phyloP scores from a whole-genome alignment of 345 rosid genomes.

The Reutealis trisperma region DNA sequence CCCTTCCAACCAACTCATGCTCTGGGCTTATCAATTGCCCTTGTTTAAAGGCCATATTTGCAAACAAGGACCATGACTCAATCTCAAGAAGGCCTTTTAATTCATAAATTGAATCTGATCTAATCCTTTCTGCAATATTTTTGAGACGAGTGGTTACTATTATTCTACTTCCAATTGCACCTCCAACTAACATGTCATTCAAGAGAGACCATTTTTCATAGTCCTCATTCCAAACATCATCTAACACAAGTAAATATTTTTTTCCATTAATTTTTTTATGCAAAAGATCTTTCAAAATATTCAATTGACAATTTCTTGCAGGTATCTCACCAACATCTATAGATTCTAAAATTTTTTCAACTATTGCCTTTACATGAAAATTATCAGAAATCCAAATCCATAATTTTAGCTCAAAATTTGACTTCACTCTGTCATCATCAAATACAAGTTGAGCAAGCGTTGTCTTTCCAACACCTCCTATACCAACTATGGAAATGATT shows the following conservation, averaged over 20 bases:
- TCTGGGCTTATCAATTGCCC: no score
- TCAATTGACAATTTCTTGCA: neutral
- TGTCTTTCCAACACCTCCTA: no score
- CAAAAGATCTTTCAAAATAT: no score
- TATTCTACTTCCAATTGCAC: slow-evolving; percentile 15
- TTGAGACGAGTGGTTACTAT: neutral
- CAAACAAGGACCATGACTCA: no score
- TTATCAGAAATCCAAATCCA: slow-evolving; percentile 24
- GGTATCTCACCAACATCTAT: neutral
- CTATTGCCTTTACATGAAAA: slow-evolving; percentile 15
- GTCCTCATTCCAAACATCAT: slow-evolving; percentile 28
- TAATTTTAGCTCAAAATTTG: slow-evolving; percentile 18
- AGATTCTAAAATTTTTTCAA: slow-evolving; percentile 10
- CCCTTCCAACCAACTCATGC: neutral
- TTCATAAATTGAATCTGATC: no score
- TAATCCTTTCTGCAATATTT: no score
- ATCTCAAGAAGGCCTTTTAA: no score
- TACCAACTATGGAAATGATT: no score
- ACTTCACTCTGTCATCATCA: no score
- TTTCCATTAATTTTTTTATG: slow-evolving; percentile 7
- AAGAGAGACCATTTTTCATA: neutral
- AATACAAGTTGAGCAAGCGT: no score
- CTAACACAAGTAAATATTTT: slow-evolving; percentile 27
- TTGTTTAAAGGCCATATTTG: no score
- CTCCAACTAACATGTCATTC: neutral